Conservation (phyloP, 805 yeast genomes). For the Pichia cephalocereana region DNA sequence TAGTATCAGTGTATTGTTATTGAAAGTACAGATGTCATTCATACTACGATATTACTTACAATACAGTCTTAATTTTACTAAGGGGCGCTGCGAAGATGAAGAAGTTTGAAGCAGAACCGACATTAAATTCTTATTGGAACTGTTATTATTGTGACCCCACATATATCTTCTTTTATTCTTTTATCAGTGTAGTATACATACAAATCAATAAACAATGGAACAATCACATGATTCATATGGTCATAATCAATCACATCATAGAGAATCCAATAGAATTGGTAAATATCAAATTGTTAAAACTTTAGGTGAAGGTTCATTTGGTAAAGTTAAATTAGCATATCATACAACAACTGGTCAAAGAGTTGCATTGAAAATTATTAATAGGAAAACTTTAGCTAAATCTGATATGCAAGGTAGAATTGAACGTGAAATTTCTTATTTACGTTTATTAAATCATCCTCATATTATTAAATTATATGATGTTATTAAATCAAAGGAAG, state of each 20-base stretch:
- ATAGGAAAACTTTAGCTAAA: slow-evolving; percentile 84
- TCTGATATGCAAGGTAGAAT: slow-evolving; percentile 96
- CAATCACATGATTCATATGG: neutral
- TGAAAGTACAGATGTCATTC: too few species aligned
- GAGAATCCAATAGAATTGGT: slow-evolving; percentile 49
- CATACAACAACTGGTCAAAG: slow-evolving; percentile 86
- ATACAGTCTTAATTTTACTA: too few species aligned
- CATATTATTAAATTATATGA: slow-evolving; percentile 94
- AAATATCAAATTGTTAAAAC: slow-evolving; percentile 90
- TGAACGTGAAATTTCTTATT: slow-evolving; percentile 87
- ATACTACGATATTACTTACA: too few species aligned
- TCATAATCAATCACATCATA: neutral
- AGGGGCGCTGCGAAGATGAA: too few species aligned
- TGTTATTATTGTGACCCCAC: too few species aligned
- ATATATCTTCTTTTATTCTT: too few species aligned
- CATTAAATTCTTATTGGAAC: too few species aligned
- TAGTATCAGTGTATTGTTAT: too few species aligned
- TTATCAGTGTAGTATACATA: too few species aligned
- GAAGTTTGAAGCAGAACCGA: too few species aligned
- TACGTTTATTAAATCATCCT: slow-evolving; percentile 84
- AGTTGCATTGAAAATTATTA: slow-evolving; percentile 89
- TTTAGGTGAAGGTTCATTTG: slow-evolving; percentile 93
- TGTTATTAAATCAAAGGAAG: slow-evolving; percentile 91
- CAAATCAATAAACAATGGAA: neutral
- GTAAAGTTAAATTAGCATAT: slow-evolving; percentile 87